A percentile compares a stretch with the other conserved stretches of the same genome.
phyloP scores from a whole-genome alignment of 108 stramenopile genomes.

The Fistulifera pelliculosa region DNA sequence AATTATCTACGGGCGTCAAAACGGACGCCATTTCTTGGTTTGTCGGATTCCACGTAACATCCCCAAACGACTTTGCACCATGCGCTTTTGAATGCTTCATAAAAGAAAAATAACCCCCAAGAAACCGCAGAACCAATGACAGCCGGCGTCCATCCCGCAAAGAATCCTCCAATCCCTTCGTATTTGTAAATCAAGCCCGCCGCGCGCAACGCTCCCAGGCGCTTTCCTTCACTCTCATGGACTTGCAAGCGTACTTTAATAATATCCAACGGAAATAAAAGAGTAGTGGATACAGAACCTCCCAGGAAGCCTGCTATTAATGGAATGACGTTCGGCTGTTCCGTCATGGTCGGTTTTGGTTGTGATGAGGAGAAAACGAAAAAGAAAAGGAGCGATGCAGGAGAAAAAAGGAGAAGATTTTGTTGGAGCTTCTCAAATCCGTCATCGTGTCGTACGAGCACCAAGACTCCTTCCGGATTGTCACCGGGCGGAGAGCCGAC shows the following conservation, averaged over 20 bases:
- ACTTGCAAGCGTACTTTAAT: conserved; percentile 93
- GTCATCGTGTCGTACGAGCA: neutral
- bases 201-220: conserved; percentile 27
- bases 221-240: conserved; percentile 29
- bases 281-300: conserved; percentile 57
- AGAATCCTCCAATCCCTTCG: conserved; percentile 8
- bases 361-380: neutral
- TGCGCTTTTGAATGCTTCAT: conserved; percentile 80
- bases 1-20: conserved; percentile 59
- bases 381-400: neutral
- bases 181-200: conserved; percentile 47
- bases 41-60: neutral
- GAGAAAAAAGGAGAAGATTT: neutral
- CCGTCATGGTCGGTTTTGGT: too few species aligned
- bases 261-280: conserved; percentile 91
- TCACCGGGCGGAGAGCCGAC: neutral
- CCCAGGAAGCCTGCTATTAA: conserved; percentile 64
- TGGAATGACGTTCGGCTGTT: conserved; percentile 8
- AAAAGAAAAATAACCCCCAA: conserved; percentile 98
- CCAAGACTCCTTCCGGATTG: neutral
- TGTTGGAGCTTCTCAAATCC: neutral
- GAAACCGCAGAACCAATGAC: conserved; percentile 83
- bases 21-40: conserved; percentile 2
- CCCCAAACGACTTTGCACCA: conserved; percentile 1
- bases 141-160: conserved; percentile 78